Percentiles rank a stretch among this genome's conserved stretches.
Conservation (phyloP, 1,284 basidiomycete species). For the Ceratobasidium sp. region DNA sequence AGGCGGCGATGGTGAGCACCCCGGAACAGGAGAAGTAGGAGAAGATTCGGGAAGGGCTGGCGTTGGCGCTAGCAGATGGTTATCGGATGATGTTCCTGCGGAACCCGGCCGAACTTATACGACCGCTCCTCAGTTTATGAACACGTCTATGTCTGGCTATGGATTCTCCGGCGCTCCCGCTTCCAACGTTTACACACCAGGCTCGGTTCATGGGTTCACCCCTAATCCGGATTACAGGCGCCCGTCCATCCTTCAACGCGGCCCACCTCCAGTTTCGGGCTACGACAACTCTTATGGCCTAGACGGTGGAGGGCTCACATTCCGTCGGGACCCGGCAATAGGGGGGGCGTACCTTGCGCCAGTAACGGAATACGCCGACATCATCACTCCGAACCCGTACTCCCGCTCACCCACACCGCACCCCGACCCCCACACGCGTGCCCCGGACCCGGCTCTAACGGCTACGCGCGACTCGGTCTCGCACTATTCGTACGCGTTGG, state of each 20-base stretch:
- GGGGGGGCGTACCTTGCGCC: constrained; percentile 9
- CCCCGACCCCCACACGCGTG: background rate
- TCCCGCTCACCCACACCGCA: background rate
- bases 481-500: constrained; percentile 15
- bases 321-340: constrained; percentile 13
- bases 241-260: constrained; percentile 26
- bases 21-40: background rate
- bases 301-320: constrained; percentile 27
- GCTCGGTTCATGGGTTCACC: background rate
- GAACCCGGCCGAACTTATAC: background rate
- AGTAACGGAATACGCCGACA: constrained; percentile 5
- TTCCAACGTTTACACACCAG: background rate
- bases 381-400: constrained; percentile 14
- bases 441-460: background rate
- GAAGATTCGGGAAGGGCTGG: constrained; percentile 13
- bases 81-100: background rate
- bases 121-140: background rate
- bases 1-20: constrained; percentile 2
- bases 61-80: background rate
- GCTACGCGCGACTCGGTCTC: constrained; percentile 1
- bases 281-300: constrained; percentile 12
- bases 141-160: constrained; percentile 4
- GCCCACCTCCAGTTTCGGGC: constrained; percentile 4
- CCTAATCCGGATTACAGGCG: constrained; percentile 8
- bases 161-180: background rate